phyloP scores from a whole-genome alignment of 805 yeast species.

The Starmerella sirachaensis region DNA sequence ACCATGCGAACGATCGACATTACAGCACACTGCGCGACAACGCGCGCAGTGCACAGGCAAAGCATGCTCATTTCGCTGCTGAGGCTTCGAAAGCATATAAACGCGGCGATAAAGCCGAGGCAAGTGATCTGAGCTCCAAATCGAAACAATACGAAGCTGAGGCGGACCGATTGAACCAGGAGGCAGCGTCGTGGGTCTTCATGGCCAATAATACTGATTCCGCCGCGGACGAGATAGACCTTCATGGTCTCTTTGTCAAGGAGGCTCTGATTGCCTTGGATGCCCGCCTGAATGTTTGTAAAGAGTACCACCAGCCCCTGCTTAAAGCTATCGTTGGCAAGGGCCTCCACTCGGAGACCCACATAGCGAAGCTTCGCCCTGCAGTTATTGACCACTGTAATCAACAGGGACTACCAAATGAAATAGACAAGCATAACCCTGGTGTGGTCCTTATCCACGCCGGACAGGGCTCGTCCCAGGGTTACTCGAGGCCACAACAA shows the following conservation, averaged over 20 bases:
- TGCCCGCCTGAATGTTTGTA: conserved; percentile 48
- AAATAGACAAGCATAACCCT: conserved; percentile 56
- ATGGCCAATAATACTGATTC: conserved; percentile 79
- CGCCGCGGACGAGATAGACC: conserved; percentile 74
- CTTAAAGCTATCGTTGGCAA: conserved; percentile 79
- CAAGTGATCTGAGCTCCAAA: conserved; percentile 58
- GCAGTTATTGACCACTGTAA: conserved; percentile 70
- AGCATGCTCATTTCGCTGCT: conserved; percentile 42
- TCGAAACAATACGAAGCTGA: conserved; percentile 47
- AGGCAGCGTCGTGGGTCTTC: conserved; percentile 60
- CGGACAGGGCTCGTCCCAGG: conserved; percentile 28
- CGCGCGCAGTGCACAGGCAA: conserved; percentile 57
- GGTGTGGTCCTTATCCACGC: conserved; percentile 73
- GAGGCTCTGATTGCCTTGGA: conserved; percentile 76
- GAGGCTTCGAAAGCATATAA: conserved; percentile 71
- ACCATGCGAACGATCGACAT: conserved; percentile 32
- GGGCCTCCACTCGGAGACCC: conserved; percentile 71
- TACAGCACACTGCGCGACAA: conserved; percentile 51
- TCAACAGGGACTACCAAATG: conserved; percentile 48
- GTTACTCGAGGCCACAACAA: conserved; percentile 3
- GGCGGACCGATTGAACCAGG: conserved; percentile 58
- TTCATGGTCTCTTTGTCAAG: conserved; percentile 81
- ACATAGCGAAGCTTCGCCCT: conserved; percentile 79
- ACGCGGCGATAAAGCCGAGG: conserved; percentile 58
- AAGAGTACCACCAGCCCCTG: conserved; percentile 11